A percentile compares a stretch with the other conserved stretches of the same genome.
Evolutionary conservation across 495 filamentous ascomycete species (phyloP).

Genomic region (Platismatia glauca): DNA sequence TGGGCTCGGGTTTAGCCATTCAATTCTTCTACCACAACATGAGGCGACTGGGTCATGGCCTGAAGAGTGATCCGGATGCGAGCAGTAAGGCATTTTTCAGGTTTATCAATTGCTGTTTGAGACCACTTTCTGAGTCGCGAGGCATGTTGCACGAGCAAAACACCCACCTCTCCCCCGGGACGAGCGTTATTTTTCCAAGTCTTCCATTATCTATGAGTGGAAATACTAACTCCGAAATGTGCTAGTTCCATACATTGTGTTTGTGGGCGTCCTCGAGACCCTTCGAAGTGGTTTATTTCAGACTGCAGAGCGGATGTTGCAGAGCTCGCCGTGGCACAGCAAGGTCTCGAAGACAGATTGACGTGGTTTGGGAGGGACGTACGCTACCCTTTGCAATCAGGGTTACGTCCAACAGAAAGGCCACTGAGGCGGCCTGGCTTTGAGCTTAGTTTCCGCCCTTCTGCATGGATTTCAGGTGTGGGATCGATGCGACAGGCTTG

Average conservation of each 20-base stretch:
- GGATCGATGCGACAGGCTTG: background rate
- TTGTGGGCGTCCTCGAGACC: slow-evolving; percentile 14
- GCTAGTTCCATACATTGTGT: slow-evolving; percentile 21
- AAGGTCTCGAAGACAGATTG: slow-evolving; percentile 7
- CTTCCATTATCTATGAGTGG: too few species aligned
- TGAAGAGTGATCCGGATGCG: slow-evolving; percentile 24
- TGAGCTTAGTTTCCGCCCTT: background rate
- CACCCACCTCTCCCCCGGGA: too few species aligned
- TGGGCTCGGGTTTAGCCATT: slow-evolving; percentile 23
- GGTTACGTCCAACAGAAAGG: background rate
- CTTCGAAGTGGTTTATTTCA: slow-evolving; percentile 9
- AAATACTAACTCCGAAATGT: too few species aligned
- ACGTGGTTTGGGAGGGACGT: background rate
- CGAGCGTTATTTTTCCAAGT: too few species aligned
- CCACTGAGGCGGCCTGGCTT: too few species aligned
- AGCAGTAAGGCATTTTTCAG: too few species aligned
- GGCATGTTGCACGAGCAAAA: too few species aligned
- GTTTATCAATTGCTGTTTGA: too few species aligned
- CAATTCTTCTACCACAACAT: slow-evolving; percentile 28
- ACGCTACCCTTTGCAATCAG: background rate
- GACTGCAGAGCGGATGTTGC: slow-evolving; percentile 6
- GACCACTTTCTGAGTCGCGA: too few species aligned
- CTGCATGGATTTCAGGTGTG: too few species aligned
- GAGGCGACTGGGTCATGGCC: slow-evolving; percentile 22
- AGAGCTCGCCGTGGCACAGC: slow-evolving; percentile 10